A percentile compares a stretch with the other conserved stretches of the same genome.
Evolutionary conservation across 2,329 filamentous ascomycete species (phyloP).

Genomic region (Ophiostoma pallidulum): DNA sequence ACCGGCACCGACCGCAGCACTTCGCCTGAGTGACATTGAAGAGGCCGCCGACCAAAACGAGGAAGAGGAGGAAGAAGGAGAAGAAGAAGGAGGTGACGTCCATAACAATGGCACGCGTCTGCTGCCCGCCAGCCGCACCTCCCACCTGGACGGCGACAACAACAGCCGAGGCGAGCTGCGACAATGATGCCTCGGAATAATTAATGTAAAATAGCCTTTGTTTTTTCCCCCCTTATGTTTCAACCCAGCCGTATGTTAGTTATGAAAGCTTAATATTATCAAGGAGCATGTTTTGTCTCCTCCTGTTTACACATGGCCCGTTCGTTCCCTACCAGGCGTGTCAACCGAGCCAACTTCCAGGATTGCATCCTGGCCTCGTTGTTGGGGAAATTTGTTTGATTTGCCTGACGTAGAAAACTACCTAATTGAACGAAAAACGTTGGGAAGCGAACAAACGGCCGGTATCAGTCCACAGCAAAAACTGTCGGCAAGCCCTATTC

Average conservation of each 20-base stretch:
- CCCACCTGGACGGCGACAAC: not conserved
- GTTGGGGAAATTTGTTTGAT: not conserved
- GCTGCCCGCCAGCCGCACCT: not conserved
- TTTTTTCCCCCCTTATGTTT: no score
- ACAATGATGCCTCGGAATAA: no score
- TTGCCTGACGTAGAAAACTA: conserved; percentile 1
- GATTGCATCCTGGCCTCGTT: no score
- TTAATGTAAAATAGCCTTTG: no score
- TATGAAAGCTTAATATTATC: no score
- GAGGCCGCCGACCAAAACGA: conserved; percentile 7
- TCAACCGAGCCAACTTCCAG: no score
- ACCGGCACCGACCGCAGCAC: conserved; percentile 1
- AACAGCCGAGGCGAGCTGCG: no score
- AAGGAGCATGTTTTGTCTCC: no score
- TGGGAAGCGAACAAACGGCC: not conserved
- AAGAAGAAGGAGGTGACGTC: not conserved
- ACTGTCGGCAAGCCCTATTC: no score
- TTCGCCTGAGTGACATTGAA: conserved; percentile 10
- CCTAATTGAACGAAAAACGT: not conserved
- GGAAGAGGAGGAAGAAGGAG: not conserved
- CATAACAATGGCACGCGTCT: not conserved
- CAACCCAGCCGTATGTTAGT: no score
- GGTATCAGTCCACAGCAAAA: conserved; percentile 1
- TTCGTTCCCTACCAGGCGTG: no score
- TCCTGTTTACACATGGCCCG: no score